These are phyloP conservation scores for Kwoniella pini DNA, from an alignment of 768 basidiomycete species.

Conservation along the genomic window DNA sequence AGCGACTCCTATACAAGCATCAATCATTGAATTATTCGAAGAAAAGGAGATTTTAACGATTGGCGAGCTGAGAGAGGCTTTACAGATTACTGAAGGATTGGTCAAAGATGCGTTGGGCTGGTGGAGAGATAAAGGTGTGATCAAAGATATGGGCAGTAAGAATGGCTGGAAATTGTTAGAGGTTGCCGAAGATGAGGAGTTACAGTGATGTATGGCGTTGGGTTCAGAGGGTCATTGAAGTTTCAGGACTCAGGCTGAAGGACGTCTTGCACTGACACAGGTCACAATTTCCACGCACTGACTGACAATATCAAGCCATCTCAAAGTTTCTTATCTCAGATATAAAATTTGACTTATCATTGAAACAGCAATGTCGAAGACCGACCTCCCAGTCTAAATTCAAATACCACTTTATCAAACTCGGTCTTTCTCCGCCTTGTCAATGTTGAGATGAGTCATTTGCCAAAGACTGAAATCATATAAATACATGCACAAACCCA, in stretches of 20 bases:
- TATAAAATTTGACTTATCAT: not conserved
- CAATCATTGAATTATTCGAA: slow-evolving; percentile 54
- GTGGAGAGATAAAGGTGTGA: slow-evolving; percentile 79
- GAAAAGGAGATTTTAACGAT: slow-evolving; percentile 59
- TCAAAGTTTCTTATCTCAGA: not conserved
- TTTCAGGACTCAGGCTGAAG: too few relatives aligned
- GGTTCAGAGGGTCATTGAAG: too few relatives aligned
- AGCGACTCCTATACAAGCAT: slow-evolving; percentile 85
- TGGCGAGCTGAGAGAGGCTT: slow-evolving; percentile 65
- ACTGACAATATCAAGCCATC: too few relatives aligned
- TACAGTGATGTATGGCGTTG: not conserved
- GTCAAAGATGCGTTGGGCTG: slow-evolving; percentile 74
- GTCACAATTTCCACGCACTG: slow-evolving; percentile 10
- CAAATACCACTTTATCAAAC: not conserved
- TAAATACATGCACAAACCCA: too few relatives aligned
- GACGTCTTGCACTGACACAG: not conserved
- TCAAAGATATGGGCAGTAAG: slow-evolving; percentile 61
- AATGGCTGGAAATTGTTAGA: slow-evolving; percentile 42
- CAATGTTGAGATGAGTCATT: too few relatives aligned
- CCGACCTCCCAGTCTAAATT: not conserved
- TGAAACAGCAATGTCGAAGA: slow-evolving; percentile 7
- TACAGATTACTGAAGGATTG: slow-evolving; percentile 68
- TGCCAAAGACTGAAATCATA: too few relatives aligned
- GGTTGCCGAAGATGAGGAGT: slow-evolving; percentile 35
- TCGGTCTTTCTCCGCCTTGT: not conserved